Evolutionary conservation across 768 basidiomycete species (phyloP).

Genomic region (Zangia roseola): DNA sequence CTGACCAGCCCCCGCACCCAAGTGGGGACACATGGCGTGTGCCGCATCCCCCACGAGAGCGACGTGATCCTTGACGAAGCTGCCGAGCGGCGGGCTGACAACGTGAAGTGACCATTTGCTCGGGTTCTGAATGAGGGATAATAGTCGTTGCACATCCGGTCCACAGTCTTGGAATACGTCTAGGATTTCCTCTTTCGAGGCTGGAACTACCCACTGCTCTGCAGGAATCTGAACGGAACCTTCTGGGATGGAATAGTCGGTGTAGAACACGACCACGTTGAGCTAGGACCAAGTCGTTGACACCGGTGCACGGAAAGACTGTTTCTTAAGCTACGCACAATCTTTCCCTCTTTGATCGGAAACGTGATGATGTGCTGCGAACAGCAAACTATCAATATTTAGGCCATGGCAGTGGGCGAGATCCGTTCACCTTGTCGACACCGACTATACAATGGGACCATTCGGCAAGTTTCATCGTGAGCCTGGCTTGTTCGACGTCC

Average conservation of each 20-base stretch:
- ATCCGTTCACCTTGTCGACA: constrained; percentile 39
- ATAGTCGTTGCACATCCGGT: constrained; percentile 39
- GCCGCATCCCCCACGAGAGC: constrained; percentile 58
- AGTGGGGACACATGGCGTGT: constrained; percentile 58
- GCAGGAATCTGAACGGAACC: constrained; percentile 27
- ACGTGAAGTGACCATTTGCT: constrained; percentile 55
- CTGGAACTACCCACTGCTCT: constrained; percentile 43
- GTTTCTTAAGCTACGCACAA: constrained; percentile 32
- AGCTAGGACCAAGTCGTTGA: constrained; percentile 27
- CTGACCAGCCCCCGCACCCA: constrained; percentile 59
- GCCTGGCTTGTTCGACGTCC: constrained; percentile 39
- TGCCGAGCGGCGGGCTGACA: constrained; percentile 43
- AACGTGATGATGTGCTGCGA: constrained; percentile 52
- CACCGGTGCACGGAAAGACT: background rate
- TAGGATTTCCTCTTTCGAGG: constrained; percentile 43
- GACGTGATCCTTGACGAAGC: constrained; percentile 43
- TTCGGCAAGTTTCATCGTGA: constrained; percentile 37
- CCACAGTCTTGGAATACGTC: constrained; percentile 47
- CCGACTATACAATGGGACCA: constrained; percentile 46
- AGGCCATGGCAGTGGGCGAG: background rate
- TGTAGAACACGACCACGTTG: constrained; percentile 47
- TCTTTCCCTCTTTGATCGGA: constrained; percentile 42
- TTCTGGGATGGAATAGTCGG: constrained; percentile 30
- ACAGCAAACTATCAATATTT: too few species aligned
- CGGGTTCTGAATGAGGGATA: constrained; percentile 42